Percentiles rank a stretch among this genome's conserved stretches.
Conservation (phyloP, 2,329 filamentous ascomycete species). For the Fusarium penzigii region DNA sequence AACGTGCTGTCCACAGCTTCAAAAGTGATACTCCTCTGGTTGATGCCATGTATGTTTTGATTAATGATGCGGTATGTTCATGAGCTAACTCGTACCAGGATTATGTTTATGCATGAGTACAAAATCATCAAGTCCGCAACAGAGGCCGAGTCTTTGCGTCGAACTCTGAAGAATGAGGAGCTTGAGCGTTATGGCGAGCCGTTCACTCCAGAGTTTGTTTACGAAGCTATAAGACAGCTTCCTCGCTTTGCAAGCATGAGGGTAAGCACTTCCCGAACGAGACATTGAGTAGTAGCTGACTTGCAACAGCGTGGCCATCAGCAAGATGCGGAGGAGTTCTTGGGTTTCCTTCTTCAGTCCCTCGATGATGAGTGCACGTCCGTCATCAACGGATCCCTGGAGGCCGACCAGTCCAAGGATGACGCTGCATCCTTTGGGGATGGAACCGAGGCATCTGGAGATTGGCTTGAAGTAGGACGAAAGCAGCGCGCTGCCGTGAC, state of each 20-base stretch:
- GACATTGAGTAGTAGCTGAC: conserved; percentile 1
- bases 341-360: conserved; percentile 89
- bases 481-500: conserved; percentile 88
- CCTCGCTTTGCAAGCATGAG: conserved; percentile 91
- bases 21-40: conserved; percentile 93
- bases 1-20: conserved; percentile 84
- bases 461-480: conserved; percentile 91
- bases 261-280: conserved; percentile 51
- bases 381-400: conserved; percentile 55
- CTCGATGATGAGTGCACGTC: conserved; percentile 89
- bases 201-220: conserved; percentile 92
- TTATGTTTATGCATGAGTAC: conserved; percentile 95
- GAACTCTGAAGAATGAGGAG: conserved; percentile 76
- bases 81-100: conserved; percentile 53
- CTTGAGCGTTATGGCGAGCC: conserved; percentile 88
- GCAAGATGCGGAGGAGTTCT: conserved; percentile 96
- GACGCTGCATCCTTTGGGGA: conserved; percentile 28
- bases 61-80: not conserved
- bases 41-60: conserved; percentile 77
- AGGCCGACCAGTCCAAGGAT: conserved; percentile 35
- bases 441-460: conserved; percentile 38
- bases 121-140: conserved; percentile 78
- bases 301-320: conserved; percentile 78
- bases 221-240: conserved; percentile 84
- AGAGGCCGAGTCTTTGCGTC: conserved; percentile 71